Evolutionary conservation across 805 yeast species (phyloP), one percentile per base, ranked within the genome.

Genomic region (Ogataea henricii): DNA sequence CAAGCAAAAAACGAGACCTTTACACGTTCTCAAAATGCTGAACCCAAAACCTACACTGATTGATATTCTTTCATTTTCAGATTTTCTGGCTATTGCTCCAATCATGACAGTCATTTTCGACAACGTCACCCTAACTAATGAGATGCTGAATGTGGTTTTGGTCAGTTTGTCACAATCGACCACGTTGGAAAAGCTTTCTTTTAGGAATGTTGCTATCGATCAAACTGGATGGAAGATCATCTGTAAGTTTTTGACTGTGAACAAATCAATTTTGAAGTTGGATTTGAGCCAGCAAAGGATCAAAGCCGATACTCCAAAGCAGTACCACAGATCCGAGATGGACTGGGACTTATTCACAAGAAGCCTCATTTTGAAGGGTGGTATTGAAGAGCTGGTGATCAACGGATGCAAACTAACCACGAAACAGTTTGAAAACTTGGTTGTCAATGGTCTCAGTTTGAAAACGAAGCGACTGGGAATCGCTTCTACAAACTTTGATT

Each of bases 11-110:
- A 52, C 74, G 0, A 68, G 70, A 49, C 84, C 83, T 1, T 65
- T 79, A 40, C 79, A 76, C 48, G 83, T 79, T 14, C 62, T 79
- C 51, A 79, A 79, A 57, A 67, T 79, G 65, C 66, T 79, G 48
- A 79, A 79, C 54, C 84, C 85, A 1, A 76, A 72, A 50, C 85
- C 85, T 2, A 79, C 85, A 0, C 63, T 79, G 39, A 78, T 79
- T 49, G 85, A 79, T 59, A 73, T 78, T 8, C 65, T 79, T 21
- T 79, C 84, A 5, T 79, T 79, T 56, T 70, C 81, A 48, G 85
- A 79, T 55, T 79, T 79, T 56, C 68, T 79, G 26, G 74, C 83
- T 1, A 77, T 79, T 43, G 77, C 79, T 0, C 83, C 82, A 4
- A 72, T 79, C 33, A 69, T 76, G 45, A 78, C 82, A 1, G 71